Base-by-base conservation (phyloP, 2,329 filamentous ascomycete species). In the Xylaria sp. region DNA sequence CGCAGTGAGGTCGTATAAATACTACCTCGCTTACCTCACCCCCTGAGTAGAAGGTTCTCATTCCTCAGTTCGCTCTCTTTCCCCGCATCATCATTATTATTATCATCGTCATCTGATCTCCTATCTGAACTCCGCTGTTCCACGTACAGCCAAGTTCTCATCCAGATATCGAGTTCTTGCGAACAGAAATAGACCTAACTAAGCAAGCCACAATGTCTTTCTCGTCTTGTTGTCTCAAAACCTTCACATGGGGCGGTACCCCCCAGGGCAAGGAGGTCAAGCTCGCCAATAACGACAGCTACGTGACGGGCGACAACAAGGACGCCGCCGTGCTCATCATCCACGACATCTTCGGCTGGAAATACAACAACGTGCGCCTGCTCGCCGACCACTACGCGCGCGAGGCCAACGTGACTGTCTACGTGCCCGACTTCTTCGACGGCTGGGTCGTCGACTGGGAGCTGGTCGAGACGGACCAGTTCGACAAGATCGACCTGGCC, bases 371-470 rank as follows among this genome's bases (percentile, higher is more conserved):
- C 67, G 58, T 72, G 14, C 77, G 81, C 0, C 71, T 84, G 5
- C 73, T 84, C 2, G 80, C 81, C 11, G 82, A 84, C 67, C 76
- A 81, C 71, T 82, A 77, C 65, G 82, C 82, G 1, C 70, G 70
- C 14, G 79, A 83, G 68, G 72, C 72, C 33, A 71, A 77, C 53
- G 80, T 77, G 1, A 83, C 81, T 3, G 80, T 83, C 42, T 84
- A 81, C 68, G 59, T 83, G 11, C 71, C 71, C 23, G 73, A 75
- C 67, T 74, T 73, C 58, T 80, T 79, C 64, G 75, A 50, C 17
- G 78, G 78, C 57, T 77, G 78, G 56, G 64, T 75, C 17, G 61
- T 78, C 37, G 56, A 72, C 21, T 64, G 65, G 1, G 69, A 73
- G 0, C 67, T 68, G 3, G 21, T 78, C 11, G 25, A 67, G 21